A percentile compares a stretch with the other conserved stretches of the same genome.
phyloP scores from a whole-genome alignment of 2,329 filamentous ascomycete species.

The Ceratocystis lukuohia region DNA sequence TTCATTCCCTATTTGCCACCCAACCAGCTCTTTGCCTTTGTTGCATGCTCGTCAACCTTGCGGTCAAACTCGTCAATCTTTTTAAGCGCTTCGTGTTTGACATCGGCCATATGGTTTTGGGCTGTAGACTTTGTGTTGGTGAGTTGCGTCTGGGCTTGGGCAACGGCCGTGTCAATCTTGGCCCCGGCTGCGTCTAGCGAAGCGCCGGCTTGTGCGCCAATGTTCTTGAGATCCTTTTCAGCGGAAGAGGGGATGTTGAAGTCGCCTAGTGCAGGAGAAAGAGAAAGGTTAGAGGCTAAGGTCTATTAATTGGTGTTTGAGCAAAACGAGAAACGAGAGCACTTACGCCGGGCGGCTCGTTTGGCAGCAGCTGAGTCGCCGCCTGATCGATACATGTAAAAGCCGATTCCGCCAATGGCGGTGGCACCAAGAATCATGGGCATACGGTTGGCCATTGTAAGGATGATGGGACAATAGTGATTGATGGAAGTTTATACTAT shows the following conservation, averaged over 20 bases:
- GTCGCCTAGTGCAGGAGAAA: slow-evolving; percentile 47
- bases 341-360: slow-evolving; percentile 54
- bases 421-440: slow-evolving; percentile 45
- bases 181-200: slow-evolving; percentile 55
- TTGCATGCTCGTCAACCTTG: slow-evolving; percentile 62
- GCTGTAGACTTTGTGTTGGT: slow-evolving; percentile 47
- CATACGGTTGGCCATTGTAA: slow-evolving; percentile 34
- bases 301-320: no score
- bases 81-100: slow-evolving; percentile 50
- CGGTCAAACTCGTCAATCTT: slow-evolving; percentile 74
- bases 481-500: not conserved
- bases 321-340: not conserved
- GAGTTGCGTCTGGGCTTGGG: slow-evolving; percentile 50
- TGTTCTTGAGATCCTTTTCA: slow-evolving; percentile 47
- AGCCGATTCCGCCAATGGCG: slow-evolving; percentile 57
- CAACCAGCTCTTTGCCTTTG: slow-evolving; percentile 88
- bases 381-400: slow-evolving; percentile 84
- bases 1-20: slow-evolving; percentile 39
- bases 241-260: slow-evolving; percentile 53
- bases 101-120: slow-evolving; percentile 47
- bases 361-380: slow-evolving; percentile 63
- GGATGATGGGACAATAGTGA: not conserved
- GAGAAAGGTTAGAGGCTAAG: not conserved
- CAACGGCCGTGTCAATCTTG: slow-evolving; percentile 24
- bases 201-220: slow-evolving; percentile 38